Evolutionary conservation across 176 grass and related monocot genomes (phyloP).

Genomic region (Aegilops longissima): DNA sequence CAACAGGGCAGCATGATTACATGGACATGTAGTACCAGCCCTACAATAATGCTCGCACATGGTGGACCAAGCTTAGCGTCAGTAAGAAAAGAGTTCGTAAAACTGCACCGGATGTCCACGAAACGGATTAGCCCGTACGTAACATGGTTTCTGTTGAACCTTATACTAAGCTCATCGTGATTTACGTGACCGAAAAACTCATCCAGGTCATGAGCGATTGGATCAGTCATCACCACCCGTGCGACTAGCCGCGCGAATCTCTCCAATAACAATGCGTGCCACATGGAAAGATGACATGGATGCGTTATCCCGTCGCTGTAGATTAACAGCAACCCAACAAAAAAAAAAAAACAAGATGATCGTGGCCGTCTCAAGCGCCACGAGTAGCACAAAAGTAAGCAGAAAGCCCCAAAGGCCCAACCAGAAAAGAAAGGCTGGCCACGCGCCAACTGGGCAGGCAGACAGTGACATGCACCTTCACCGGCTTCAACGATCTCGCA

Average conservation of each 20-base stretch:
- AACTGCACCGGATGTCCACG: neutral
- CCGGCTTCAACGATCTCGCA: neutral
- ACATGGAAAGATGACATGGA: neutral
- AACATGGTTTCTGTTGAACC: neutral
- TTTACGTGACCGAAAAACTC: neutral
- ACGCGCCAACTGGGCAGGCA: neutral
- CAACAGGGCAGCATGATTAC: neutral
- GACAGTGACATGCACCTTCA: neutral
- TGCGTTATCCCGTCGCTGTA: neutral
- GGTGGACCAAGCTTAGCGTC: neutral
- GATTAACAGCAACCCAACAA: neutral
- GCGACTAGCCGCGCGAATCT: neutral
- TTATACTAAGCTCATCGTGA: neutral
- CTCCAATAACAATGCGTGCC: neutral
- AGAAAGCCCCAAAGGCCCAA: neutral
- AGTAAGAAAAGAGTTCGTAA: neutral
- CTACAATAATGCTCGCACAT: slow-evolving; percentile 7
- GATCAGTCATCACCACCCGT: neutral
- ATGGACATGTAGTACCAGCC: neutral
- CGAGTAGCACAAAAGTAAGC: neutral
- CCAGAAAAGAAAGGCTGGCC: neutral
- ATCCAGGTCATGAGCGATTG: neutral
- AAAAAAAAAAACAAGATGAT: neutral
- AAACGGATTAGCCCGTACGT: neutral
- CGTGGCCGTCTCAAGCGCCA: neutral